These are phyloP conservation scores for Trichosporon sp. DNA, from an alignment of 1,284 basidiomycete genomes.

Conservation along the genomic window DNA sequence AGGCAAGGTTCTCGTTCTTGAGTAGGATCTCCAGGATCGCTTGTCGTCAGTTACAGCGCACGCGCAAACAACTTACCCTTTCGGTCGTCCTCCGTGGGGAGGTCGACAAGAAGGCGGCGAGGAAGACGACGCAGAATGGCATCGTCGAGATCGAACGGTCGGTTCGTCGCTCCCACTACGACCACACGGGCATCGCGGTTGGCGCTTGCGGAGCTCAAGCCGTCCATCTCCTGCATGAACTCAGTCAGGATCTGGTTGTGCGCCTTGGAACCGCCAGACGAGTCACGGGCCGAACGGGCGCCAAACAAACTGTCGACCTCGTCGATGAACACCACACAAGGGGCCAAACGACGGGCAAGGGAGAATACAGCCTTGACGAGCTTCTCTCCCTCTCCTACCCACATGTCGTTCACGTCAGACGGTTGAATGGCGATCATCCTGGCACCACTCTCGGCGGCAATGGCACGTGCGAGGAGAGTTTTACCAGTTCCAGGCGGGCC, in stretches of 20 bases:
- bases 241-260: slow-evolving; percentile 64
- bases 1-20: slow-evolving; percentile 65
- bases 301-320: slow-evolving; percentile 93
- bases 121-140: slow-evolving; percentile 73
- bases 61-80: slow-evolving; percentile 57
- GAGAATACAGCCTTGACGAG: slow-evolving; percentile 87
- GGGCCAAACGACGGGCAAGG: slow-evolving; percentile 77
- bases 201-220: slow-evolving; percentile 60
- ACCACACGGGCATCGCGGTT: slow-evolving; percentile 77
- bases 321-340: slow-evolving; percentile 92
- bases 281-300: slow-evolving; percentile 74
- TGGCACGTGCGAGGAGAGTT: slow-evolving; percentile 79
- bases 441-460: slow-evolving; percentile 86
- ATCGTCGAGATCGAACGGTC: slow-evolving; percentile 52
- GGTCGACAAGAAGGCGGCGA: slow-evolving; percentile 73
- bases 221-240: slow-evolving; percentile 99
- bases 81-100: slow-evolving; percentile 75
- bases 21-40: slow-evolving; percentile 80
- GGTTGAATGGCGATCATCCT: slow-evolving; percentile 70
- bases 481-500: slow-evolving; percentile 88
- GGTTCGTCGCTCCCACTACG: slow-evolving; percentile 91
- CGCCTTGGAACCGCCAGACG: slow-evolving; percentile 69
- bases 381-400: slow-evolving; percentile 92
- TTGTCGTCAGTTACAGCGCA: slow-evolving; percentile 34
- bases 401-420: slow-evolving; percentile 53